Evolutionary conservation across 2,329 filamentous ascomycete species (phyloP).

Genomic region (Akanthomyces muscarius): DNA sequence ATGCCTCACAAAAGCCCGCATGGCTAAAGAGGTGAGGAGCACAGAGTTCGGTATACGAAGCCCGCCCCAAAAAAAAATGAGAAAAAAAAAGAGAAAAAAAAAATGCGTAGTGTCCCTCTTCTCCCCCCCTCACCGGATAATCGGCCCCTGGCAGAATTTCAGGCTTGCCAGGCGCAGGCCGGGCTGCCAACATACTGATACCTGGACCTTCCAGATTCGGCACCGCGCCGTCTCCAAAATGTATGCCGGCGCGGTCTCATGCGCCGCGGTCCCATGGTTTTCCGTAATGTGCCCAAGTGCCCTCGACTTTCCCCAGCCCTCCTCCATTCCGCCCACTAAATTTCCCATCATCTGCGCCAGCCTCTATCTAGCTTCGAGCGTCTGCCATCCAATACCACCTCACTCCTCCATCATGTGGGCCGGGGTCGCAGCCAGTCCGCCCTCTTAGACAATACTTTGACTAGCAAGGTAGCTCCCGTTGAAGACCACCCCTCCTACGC

Average conservation of each 20-base stretch:
- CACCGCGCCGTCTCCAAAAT: neutral
- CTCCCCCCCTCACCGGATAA: neutral
- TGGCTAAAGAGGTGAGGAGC: no score
- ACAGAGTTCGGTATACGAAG: neutral
- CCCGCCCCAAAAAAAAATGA: no score
- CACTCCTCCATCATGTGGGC: conserved; percentile 14
- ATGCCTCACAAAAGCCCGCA: neutral
- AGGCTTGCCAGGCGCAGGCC: no score
- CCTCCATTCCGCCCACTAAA: neutral
- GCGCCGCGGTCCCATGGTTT: conserved; percentile 7
- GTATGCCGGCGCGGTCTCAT: neutral
- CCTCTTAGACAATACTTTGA: neutral
- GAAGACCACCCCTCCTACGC: neutral
- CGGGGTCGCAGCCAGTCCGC: neutral
- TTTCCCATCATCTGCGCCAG: neutral
- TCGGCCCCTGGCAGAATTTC: no score
- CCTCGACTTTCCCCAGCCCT: neutral
- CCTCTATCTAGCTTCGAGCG: neutral
- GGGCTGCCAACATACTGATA: neutral
- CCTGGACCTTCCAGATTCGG: neutral
- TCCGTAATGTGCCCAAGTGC: neutral
- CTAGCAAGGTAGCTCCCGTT: neutral
- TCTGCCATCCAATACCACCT: conserved; percentile 9
- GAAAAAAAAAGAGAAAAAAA: neutral
- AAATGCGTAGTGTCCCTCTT: neutral